phyloP scores from a whole-genome alignment of 1,284 basidiomycete genomes.

The Rhizoctonia solani region DNA sequence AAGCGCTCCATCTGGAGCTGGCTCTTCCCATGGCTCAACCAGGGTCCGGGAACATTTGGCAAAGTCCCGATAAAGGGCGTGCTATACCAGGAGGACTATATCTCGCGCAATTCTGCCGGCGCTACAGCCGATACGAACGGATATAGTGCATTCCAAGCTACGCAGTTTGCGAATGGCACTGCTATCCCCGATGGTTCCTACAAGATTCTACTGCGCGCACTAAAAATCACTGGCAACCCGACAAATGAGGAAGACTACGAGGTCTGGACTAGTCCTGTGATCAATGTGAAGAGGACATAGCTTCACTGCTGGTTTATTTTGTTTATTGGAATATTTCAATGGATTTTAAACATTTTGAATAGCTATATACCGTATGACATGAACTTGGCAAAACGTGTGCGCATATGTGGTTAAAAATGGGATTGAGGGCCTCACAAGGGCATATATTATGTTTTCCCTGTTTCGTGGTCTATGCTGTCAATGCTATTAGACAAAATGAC shows the following conservation, averaged over 20 bases:
- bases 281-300: not conserved
- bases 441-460: too few species aligned
- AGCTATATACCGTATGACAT: too few species aligned
- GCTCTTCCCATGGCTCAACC: conserved; percentile 15
- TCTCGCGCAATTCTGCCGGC: not conserved
- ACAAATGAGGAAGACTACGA: conserved; percentile 36
- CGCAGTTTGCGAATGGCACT: conserved; percentile 35
- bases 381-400: too few species aligned
- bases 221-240: conserved; percentile 37
- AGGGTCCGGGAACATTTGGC: not conserved
- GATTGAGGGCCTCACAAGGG: too few species aligned
- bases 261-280: conserved; percentile 35
- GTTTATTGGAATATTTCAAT: too few species aligned
- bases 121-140: conserved; percentile 5
- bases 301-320: too few species aligned
- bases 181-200: conserved; percentile 38
- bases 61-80: not conserved
- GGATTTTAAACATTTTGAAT: too few species aligned
- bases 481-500: too few species aligned
- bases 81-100: conserved; percentile 10
- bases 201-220: conserved; percentile 34
- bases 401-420: too few species aligned
- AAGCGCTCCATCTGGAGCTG: conserved; percentile 29
- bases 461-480: too few species aligned
- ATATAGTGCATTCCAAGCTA: not conserved